Evolutionary conservation across 2,329 filamentous ascomycete genomes (phyloP).

Genomic region (Alternaria gaisen): DNA sequence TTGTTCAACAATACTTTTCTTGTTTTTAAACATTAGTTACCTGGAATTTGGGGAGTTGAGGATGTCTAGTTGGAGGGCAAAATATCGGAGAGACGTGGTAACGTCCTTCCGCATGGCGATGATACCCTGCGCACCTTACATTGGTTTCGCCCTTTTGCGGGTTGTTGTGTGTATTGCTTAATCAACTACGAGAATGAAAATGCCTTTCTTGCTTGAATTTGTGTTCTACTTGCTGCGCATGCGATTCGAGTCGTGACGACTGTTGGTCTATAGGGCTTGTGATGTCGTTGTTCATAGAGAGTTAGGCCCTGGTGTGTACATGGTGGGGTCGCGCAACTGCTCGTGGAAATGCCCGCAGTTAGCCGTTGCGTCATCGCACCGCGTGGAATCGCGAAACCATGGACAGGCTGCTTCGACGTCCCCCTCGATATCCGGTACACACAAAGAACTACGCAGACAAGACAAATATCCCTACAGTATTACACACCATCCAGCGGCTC

Average conservation of each 20-base stretch:
- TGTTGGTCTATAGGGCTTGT: not conserved
- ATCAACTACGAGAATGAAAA: conserved; percentile 18
- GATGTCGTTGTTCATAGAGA: not conserved
- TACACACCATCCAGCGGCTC: not conserved
- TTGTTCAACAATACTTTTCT: not conserved
- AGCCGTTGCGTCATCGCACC: conserved; percentile 38
- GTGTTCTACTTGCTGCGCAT: not conserved
- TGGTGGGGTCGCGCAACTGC: conserved; percentile 13
- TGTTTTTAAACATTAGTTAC: not conserved
- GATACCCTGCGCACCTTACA: conserved; percentile 21
- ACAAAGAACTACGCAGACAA: not conserved
- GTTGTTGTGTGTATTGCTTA: conserved; percentile 15
- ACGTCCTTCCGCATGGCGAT: conserved; percentile 18
- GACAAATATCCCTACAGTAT: not conserved
- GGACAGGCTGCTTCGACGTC: conserved; percentile 20
- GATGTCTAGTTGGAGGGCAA: conserved; percentile 14
- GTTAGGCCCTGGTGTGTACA: not conserved
- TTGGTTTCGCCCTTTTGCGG: conserved; percentile 9
- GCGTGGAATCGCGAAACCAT: conserved; percentile 21
- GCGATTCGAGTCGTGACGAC: not conserved
- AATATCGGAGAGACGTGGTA: conserved; percentile 12
- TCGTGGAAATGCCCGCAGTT: conserved; percentile 17
- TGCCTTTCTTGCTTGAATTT: conserved; percentile 1
- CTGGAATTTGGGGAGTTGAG: conserved; percentile 2
- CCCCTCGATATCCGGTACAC: conserved; percentile 5